These are phyloP conservation scores for Carex littledalei DNA, from an alignment of 176 grass and related monocot genomes.

Conservation along the genomic window DNA sequence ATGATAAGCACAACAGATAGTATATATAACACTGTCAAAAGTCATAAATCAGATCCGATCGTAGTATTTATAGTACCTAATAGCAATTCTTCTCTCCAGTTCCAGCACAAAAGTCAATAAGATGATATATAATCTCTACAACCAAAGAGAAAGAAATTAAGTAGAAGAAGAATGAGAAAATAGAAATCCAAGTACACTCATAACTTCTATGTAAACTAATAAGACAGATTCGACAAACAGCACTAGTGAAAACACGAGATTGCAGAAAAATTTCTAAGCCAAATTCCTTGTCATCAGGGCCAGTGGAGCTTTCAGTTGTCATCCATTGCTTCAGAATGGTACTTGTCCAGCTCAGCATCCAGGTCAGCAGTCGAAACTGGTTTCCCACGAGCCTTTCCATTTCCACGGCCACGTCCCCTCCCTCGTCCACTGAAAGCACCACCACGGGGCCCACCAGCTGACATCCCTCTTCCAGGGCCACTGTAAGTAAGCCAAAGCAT, in stretches of 20 bases:
- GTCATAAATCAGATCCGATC: neutral
- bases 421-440: slow-evolving; percentile 30
- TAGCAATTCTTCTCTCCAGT: slow-evolving; percentile 1
- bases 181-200: neutral
- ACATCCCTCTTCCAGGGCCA: slow-evolving; percentile 31
- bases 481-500: slow-evolving; percentile 28
- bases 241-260: neutral
- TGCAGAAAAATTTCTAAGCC: neutral
- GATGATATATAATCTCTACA: slow-evolving; percentile 12
- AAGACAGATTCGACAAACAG: neutral
- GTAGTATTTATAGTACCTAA: neutral
- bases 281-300: neutral
- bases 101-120: neutral
- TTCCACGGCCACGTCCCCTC: slow-evolving; percentile 29
- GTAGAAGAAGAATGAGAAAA: neutral
- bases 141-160: neutral
- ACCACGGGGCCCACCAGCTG: slow-evolving; percentile 28
- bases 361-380: slow-evolving; percentile 54
- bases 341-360: slow-evolving; percentile 76
- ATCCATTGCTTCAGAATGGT: slow-evolving; percentile 49
- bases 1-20: neutral
- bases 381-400: slow-evolving; percentile 29
- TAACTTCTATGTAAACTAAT: slow-evolving; percentile 5
- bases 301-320: slow-evolving; percentile 36
- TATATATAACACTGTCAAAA: neutral